Percentiles rank a stretch among this genome's conserved stretches.
Evolutionary conservation across 306 rosid species (phyloP).

Genomic region (Cucumis cinereus): DNA sequence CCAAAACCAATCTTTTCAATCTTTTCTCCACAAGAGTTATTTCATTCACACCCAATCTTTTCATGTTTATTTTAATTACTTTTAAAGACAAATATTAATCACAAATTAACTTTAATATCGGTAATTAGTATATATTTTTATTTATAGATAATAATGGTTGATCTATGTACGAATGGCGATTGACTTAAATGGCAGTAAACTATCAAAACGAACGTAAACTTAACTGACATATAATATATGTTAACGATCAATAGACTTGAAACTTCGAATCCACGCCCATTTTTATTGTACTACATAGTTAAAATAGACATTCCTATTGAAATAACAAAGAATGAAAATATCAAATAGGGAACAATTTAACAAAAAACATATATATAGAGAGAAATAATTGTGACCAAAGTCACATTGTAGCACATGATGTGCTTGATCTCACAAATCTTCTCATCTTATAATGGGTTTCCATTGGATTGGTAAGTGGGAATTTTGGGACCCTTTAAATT

Average conservation of each 20-base stretch:
- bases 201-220: not conserved
- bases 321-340: not conserved
- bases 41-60: not conserved
- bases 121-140: not conserved
- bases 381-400: not conserved
- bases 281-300: no score
- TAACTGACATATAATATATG: no score
- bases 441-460: not conserved
- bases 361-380: not conserved
- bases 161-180: not conserved
- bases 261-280: no score
- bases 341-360: not conserved
- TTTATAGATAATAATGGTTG: not conserved
- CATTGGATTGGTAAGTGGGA: not conserved
- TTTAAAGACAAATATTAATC: not conserved
- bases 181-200: not conserved
- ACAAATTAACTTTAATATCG: not conserved
- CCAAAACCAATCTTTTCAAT: not conserved
- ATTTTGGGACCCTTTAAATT: not conserved
- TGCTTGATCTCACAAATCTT: not conserved
- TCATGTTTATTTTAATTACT: not conserved
- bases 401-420: constrained; percentile 1
- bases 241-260: no score
- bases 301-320: no score
- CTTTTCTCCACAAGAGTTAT: not conserved